A percentile compares a stretch with the other conserved stretches of the same genome.
Conservation (phyloP, 2,329 filamentous ascomycete genomes). For the Nothomitra cinnamomea region DNA sequence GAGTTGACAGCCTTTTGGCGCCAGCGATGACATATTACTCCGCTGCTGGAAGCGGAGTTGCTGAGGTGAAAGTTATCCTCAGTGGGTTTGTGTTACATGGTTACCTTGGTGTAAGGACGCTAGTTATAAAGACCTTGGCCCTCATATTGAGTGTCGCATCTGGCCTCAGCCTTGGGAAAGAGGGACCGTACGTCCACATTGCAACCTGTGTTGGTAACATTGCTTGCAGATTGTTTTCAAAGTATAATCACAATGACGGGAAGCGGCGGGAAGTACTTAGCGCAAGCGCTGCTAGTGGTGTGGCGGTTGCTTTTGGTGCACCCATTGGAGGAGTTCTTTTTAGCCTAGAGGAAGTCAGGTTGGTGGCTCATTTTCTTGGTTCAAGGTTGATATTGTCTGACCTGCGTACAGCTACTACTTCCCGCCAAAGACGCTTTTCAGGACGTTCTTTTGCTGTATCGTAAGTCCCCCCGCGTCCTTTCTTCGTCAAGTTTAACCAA, state of each 20-base stretch:
- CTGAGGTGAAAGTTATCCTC: conserved; percentile 94
- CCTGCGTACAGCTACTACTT: conserved; percentile 63
- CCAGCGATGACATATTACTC: conserved; percentile 88
- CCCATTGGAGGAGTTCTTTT: conserved; percentile 84
- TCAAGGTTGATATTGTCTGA: conserved; percentile 15
- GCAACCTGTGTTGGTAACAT: conserved; percentile 93
- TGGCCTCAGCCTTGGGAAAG: conserved; percentile 84
- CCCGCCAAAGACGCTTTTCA: conserved; percentile 88
- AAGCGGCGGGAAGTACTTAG: conserved; percentile 91
- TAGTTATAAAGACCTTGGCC: conserved; percentile 69
- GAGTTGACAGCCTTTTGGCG: conserved; percentile 20
- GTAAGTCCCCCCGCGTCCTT: conserved; percentile 25
- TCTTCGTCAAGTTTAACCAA: not conserved
- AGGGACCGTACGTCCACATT: conserved; percentile 94
- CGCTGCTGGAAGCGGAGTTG: conserved; percentile 87
- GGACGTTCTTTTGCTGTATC: conserved; percentile 97
- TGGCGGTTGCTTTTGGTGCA: conserved; percentile 86
- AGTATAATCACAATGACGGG: conserved; percentile 86
- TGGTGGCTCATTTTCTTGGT: conserved; percentile 15
- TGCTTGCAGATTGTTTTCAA: conserved; percentile 77
- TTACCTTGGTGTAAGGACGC: conserved; percentile 75
- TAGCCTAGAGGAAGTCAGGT: conserved; percentile 72
- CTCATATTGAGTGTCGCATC: conserved; percentile 82
- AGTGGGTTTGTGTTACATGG: conserved; percentile 95
- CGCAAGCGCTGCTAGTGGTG: conserved; percentile 77